A percentile compares a stretch with the other conserved stretches of the same genome.
Evolutionary conservation across 257 asterid species (phyloP).

Genomic region (Jacaranda copaia): DNA sequence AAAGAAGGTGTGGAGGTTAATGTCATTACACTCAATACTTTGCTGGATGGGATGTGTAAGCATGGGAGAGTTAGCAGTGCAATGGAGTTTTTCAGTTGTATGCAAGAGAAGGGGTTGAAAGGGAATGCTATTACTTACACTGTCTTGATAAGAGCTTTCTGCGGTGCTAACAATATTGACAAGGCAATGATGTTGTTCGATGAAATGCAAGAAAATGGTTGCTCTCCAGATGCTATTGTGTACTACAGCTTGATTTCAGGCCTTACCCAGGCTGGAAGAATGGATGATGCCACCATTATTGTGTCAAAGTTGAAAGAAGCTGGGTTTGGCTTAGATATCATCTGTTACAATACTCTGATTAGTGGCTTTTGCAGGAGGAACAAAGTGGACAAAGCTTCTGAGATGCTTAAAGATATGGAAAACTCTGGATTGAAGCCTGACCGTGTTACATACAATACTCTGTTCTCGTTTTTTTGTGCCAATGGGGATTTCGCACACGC

Average conservation of each 20-base stretch:
- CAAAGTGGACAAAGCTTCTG: constrained; percentile 62
- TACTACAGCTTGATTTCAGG: constrained; percentile 81
- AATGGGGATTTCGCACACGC: constrained; percentile 67
- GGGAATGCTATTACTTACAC: constrained; percentile 67
- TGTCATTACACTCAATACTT: constrained; percentile 61
- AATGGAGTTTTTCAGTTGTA: constrained; percentile 49
- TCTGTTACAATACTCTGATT: constrained; percentile 71
- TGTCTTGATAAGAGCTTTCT: constrained; percentile 72
- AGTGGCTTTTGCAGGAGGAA: constrained; percentile 76
- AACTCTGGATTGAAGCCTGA: constrained; percentile 67
- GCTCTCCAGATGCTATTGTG: constrained; percentile 68
- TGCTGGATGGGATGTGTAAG: constrained; percentile 79
- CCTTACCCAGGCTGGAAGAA: constrained; percentile 65
- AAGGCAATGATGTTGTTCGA: constrained; percentile 70
- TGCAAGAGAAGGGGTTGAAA: constrained; percentile 67
- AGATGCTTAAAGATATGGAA: constrained; percentile 71
- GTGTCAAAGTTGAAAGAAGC: constrained; percentile 66
- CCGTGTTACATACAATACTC: constrained; percentile 71
- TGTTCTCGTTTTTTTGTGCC: constrained; percentile 67
- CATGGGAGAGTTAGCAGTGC: constrained; percentile 68
- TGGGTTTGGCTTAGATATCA: constrained; percentile 67
- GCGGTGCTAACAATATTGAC: constrained; percentile 69
- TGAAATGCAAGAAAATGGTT: constrained; percentile 65
- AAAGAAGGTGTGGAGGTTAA: constrained; percentile 51
- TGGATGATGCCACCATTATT: constrained; percentile 68